Evolutionary conservation across 1,284 basidiomycete species (phyloP).

Genomic region (Phylloboletellus chloephorus): DNA sequence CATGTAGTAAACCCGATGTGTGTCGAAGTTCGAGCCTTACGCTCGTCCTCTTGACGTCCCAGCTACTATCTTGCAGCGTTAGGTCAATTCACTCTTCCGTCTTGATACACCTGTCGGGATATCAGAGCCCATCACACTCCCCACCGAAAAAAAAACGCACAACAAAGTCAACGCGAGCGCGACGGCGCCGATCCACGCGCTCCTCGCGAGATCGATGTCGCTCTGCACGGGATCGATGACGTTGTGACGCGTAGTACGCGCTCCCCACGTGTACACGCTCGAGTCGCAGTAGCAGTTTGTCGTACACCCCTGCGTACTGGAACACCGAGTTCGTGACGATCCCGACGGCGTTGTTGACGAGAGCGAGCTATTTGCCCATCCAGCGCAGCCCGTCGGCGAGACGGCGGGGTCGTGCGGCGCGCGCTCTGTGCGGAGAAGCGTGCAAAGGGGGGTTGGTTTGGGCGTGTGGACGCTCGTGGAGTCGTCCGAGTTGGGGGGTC

Average conservation of each 20-base stretch:
- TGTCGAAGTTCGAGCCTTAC: too few species aligned
- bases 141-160: slow-evolving; percentile 17
- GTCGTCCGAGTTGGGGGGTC: not conserved
- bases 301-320: slow-evolving; percentile 19
- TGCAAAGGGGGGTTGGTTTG: too few species aligned
- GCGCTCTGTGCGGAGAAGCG: too few species aligned
- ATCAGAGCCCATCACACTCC: too few species aligned
- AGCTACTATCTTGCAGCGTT: too few species aligned
- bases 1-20: too few species aligned
- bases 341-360: slow-evolving; percentile 23
- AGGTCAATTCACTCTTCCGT: too few species aligned
- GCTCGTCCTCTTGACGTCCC: too few species aligned
- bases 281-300: slow-evolving; percentile 26
- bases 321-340: slow-evolving; percentile 20
- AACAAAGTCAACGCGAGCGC: slow-evolving; percentile 12
- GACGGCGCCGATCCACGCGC: slow-evolving; percentile 21
- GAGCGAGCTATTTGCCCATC: slow-evolving; percentile 22
- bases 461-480: not conserved
- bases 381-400: slow-evolving; percentile 21
- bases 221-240: slow-evolving; percentile 4
- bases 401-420: not conserved
- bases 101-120: too few species aligned
- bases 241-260: slow-evolving; percentile 2
- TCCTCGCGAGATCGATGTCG: slow-evolving; percentile 7
- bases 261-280: slow-evolving; percentile 12